Evolutionary conservation across 108 stramenopile genomes (phyloP).

Genomic region (Nitzschia putrida): DNA sequence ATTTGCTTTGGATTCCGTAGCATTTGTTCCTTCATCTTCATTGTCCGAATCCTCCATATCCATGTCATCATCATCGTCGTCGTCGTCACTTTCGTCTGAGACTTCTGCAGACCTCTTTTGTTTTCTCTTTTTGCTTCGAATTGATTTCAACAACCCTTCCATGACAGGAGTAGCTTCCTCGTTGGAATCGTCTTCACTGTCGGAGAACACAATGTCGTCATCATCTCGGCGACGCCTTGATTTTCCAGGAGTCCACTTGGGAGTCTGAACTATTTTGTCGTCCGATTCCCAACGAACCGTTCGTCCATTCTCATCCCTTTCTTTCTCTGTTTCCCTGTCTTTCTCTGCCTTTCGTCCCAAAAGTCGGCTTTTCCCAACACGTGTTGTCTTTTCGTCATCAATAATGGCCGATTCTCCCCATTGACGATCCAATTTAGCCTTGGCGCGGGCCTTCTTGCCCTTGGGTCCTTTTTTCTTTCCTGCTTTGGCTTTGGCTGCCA

Average conservation of each 20-base stretch:
- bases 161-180: constrained; percentile 1
- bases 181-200: constrained; percentile 17
- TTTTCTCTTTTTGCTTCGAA: constrained; percentile 7
- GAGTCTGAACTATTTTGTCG: background rate
- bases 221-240: background rate
- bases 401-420: constrained; percentile 75
- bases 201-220: constrained; percentile 4
- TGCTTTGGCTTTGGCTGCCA: constrained; percentile 5
- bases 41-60: constrained; percentile 22
- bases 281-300: constrained; percentile 14
- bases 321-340: background rate
- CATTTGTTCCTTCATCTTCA: constrained; percentile 21
- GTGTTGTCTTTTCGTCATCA: constrained; percentile 45
- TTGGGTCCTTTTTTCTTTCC: constrained; percentile 75
- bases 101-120: constrained; percentile 12
- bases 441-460: constrained; percentile 82
- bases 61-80: constrained; percentile 28
- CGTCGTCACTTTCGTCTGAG: constrained; percentile 19
- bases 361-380: constrained; percentile 63
- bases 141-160: constrained; percentile 4
- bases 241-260: background rate
- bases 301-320: background rate
- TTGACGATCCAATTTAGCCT: constrained; percentile 81
- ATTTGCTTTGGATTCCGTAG: background rate
- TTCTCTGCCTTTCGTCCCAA: constrained; percentile 1